phyloP scores from a whole-genome alignment of 2,329 filamentous ascomycete genomes.

The Ambrosiella beaveri region DNA sequence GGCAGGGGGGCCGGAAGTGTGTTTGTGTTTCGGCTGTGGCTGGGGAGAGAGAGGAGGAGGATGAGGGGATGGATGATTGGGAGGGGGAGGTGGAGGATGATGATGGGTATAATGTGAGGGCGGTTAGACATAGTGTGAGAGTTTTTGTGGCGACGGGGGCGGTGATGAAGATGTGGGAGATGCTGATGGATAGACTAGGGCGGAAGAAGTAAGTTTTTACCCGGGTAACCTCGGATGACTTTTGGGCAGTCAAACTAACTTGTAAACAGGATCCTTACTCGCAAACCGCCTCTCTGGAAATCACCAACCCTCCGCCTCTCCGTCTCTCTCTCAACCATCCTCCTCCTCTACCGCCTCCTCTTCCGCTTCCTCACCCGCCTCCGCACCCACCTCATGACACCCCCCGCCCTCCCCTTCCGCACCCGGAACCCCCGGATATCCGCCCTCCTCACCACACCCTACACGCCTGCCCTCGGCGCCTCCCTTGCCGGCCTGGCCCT shows the following conservation, averaged over 20 bases:
- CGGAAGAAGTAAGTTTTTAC: constrained; percentile 23
- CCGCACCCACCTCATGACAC: constrained; percentile 58
- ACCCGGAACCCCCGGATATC: constrained; percentile 64
- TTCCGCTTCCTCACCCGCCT: constrained; percentile 78
- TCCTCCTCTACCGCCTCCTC: constrained; percentile 75
- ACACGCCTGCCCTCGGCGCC: constrained; percentile 80
- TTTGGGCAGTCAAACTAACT: neutral
- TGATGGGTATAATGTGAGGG: constrained; percentile 51
- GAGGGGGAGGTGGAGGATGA: constrained; percentile 16
- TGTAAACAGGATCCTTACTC: constrained; percentile 15
- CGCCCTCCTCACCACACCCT: constrained; percentile 58
- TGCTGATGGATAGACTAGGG: constrained; percentile 31
- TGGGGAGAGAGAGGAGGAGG: constrained; percentile 19
- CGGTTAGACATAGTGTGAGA: constrained; percentile 38
- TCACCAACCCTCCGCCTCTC: constrained; percentile 62
- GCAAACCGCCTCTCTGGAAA: constrained; percentile 38
- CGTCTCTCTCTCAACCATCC: constrained; percentile 64
- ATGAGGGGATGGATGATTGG: constrained; percentile 13
- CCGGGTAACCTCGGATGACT: neutral
- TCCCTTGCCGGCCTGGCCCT: constrained; percentile 72
- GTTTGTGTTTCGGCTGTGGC: constrained; percentile 17
- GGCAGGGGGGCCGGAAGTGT: constrained; percentile 2
- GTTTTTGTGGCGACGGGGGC: constrained; percentile 32
- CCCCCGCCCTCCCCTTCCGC: constrained; percentile 67
- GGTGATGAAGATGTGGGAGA: constrained; percentile 44